A percentile compares a stretch with the other conserved stretches of the same genome.
Evolutionary conservation across 2,329 filamentous ascomycete genomes (phyloP).

Genomic region (Herpotrichia juniperi): DNA sequence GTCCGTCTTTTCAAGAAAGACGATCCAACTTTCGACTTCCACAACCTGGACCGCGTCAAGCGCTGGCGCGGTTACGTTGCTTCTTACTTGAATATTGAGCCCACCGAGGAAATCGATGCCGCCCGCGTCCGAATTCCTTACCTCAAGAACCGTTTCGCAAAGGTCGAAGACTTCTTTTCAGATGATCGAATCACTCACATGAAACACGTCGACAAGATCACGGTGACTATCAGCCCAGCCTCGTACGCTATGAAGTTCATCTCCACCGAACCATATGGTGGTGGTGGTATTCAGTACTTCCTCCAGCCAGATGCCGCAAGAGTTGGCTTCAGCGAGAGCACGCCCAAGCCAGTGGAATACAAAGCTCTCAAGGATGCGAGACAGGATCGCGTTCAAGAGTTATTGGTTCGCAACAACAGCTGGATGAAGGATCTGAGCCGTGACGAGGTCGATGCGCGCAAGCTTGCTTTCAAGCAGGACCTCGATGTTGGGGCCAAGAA

Average conservation of each 20-base stretch:
- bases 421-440: constrained; percentile 55
- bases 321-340: constrained; percentile 40
- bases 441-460: constrained; percentile 54
- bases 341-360: constrained; percentile 39
- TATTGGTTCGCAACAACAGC: constrained; percentile 50
- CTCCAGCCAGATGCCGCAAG: constrained; percentile 45
- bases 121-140: constrained; percentile 46
- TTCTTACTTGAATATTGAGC: constrained; percentile 85
- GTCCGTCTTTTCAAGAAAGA: constrained; percentile 87
- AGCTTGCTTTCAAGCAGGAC: constrained; percentile 41
- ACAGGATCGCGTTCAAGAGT: constrained; percentile 48
- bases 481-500: constrained; percentile 29
- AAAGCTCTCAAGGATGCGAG: constrained; percentile 34
- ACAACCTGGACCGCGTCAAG: constrained; percentile 66
- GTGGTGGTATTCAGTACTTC: constrained; percentile 46
- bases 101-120: constrained; percentile 63
- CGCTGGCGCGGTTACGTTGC: constrained; percentile 96
- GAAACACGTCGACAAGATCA: constrained; percentile 49
- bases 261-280: constrained; percentile 42
- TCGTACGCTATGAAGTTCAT: constrained; percentile 53
- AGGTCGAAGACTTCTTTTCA: constrained; percentile 39
- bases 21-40: constrained; percentile 77
- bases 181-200: constrained; percentile 37
- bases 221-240: constrained; percentile 51
- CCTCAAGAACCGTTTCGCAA: constrained; percentile 48